Base-by-base conservation (phyloP, 192 early-diverging fungal species). In the Dissophora ornata region DNA sequence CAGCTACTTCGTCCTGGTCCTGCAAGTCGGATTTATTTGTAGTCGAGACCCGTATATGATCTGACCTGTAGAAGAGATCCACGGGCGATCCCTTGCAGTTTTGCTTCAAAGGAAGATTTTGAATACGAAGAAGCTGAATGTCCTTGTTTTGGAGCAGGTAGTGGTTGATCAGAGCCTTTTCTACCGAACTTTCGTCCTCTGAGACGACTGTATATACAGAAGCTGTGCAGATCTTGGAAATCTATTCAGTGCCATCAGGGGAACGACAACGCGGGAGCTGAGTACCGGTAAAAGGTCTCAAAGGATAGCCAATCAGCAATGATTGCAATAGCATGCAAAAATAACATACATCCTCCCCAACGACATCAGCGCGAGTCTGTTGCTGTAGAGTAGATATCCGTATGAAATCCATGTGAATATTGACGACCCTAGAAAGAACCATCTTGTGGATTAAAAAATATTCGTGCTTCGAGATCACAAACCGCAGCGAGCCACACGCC, bases 341-440 rank as follows among this genome's bases (percentile, higher is more conserved):
- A 45, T 45, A 45, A n/a, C 44, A 45, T 47, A 67, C 73, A 24
- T 67, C 34, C 16, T 67, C 51, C n/a, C 25, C 28, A 1, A 62
- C 3, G 47, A 62, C 36, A n/a, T 77, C 73, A 6, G 33, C 8
- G 11, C 30, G 32, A 5, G 18, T 15, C 9, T 22, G n/a, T 13
- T n/a, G 45, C 16, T 13, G 41, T n/a, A 28, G 33, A 1, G 62
- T 67, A 9, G 64, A 47, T 56, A 67, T 44, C 42, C 73, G 30
- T 6, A 77, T 62, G 33, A 67, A 62, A 9, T 77, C 73, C 8
- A 77, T 50, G 34, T 77, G 54, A 22, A 77, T 62, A n/a, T 54
- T 45, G 36, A 16, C 21, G 32, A 62, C 47, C 30, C 64, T 62
- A 21, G n/a, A 38, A 28, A 15, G 2, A 26, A 24, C 24, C 24